A percentile compares a stretch with the other conserved stretches of the same genome.
Evolutionary conservation across 2,329 filamentous ascomycete genomes (phyloP).

Genomic region (Penicillium sp.): DNA sequence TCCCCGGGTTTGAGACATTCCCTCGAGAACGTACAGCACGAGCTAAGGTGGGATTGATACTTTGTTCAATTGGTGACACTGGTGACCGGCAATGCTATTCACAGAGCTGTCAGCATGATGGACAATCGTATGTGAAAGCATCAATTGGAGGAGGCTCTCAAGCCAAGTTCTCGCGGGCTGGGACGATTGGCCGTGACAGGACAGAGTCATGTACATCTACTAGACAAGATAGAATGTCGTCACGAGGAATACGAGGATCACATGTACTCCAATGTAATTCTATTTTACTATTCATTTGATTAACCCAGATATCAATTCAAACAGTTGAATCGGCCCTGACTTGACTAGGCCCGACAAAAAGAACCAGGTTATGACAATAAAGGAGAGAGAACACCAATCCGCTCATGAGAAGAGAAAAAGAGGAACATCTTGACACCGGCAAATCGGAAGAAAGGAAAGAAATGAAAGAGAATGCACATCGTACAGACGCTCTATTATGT

Average conservation of each 20-base stretch:
- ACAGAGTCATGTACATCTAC: neutral
- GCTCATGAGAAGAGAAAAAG: conserved; percentile 17
- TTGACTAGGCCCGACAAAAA: neutral
- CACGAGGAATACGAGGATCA: neutral
- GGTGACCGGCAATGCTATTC: too few relatives aligned
- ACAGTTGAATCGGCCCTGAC: neutral
- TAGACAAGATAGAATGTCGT: neutral
- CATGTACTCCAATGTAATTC: neutral
- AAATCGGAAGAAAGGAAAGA: conserved; percentile 3
- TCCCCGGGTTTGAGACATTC: too few relatives aligned
- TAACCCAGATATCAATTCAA: neutral
- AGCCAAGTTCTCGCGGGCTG: neutral
- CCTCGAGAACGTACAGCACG: too few relatives aligned
- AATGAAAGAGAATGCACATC: conserved; percentile 21
- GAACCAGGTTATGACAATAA: conserved; percentile 3
- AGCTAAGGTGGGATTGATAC: too few relatives aligned
- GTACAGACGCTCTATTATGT: conserved; percentile 29
- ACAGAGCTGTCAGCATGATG: too few relatives aligned
- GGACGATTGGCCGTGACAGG: neutral
- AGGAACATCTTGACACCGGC: conserved; percentile 3
- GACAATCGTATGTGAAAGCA: neutral
- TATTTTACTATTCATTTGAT: neutral
- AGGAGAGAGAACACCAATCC: conserved; percentile 22
- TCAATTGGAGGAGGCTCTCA: neutral
- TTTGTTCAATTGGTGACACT: too few relatives aligned